Evolutionary conservation across 768 basidiomycete species (phyloP).

Genomic region (Suillus placidus): DNA sequence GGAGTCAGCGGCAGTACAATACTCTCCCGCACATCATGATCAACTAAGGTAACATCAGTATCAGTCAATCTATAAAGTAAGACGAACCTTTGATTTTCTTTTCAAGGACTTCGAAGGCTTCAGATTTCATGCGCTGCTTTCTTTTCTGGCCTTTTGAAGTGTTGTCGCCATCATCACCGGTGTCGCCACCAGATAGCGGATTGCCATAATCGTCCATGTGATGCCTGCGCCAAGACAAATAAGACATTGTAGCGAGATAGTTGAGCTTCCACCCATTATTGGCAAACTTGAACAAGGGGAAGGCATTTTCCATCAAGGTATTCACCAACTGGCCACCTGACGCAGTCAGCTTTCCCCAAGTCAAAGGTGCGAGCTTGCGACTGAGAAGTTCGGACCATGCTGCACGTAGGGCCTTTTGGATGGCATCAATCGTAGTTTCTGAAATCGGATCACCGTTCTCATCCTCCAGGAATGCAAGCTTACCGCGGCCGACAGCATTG

Average conservation of each 20-base stretch:
- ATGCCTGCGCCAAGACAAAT: too few relatives aligned
- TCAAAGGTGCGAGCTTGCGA: background rate
- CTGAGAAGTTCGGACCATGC: conserved; percentile 12
- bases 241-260: background rate
- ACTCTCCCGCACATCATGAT: too few relatives aligned
- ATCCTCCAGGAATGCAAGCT: conserved; percentile 2
- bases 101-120: too few relatives aligned
- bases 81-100: too few relatives aligned
- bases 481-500: background rate
- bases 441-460: conserved; percentile 6
- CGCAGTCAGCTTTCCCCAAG: conserved; percentile 11
- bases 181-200: too few relatives aligned
- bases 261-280: conserved; percentile 14
- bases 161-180: too few relatives aligned
- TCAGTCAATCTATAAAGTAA: too few relatives aligned
- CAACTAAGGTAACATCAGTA: too few relatives aligned
- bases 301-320: conserved; percentile 6
- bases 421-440: background rate
- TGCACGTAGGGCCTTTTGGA: conserved; percentile 1
- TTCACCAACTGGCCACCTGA: conserved; percentile 1
- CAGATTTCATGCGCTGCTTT: too few relatives aligned
- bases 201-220: too few relatives aligned
- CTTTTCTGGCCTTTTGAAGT: too few relatives aligned
- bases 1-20: too few relatives aligned
- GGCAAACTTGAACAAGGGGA: conserved; percentile 7